phyloP scores from a whole-genome alignment of 2,329 filamentous ascomycete genomes.

The Xylariaceae sp. region DNA sequence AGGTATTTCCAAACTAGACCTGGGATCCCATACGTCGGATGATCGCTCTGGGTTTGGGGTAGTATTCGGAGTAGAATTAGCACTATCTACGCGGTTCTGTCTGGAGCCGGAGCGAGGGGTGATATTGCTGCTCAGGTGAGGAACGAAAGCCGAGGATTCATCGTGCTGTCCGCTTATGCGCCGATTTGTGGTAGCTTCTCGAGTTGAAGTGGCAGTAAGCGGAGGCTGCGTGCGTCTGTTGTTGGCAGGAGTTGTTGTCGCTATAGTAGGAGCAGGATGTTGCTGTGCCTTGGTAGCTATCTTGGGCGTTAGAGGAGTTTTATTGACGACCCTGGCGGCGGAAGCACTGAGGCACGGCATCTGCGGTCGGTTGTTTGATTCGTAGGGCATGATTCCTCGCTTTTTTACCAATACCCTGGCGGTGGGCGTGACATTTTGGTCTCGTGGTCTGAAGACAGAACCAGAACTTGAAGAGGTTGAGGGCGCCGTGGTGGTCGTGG shows the following conservation, averaged over 20 bases:
- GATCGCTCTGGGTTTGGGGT: constrained; percentile 55
- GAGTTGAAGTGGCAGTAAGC: constrained; percentile 34
- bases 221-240: constrained; percentile 35
- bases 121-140: constrained; percentile 67
- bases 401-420: constrained; percentile 36
- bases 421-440: constrained; percentile 44
- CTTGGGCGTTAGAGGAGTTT: constrained; percentile 58
- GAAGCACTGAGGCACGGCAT: constrained; percentile 70
- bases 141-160: constrained; percentile 56
- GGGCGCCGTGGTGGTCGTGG: constrained; percentile 12
- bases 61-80: constrained; percentile 65
- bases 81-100: constrained; percentile 71
- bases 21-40: constrained; percentile 47
- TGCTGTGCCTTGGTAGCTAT: constrained; percentile 48
- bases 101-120: constrained; percentile 79
- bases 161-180: constrained; percentile 41
- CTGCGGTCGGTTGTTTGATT: constrained; percentile 59
- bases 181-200: constrained; percentile 33
- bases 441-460: constrained; percentile 33
- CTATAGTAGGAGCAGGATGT: constrained; percentile 34
- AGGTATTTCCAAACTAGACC: constrained; percentile 39
- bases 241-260: constrained; percentile 48
- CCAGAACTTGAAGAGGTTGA: constrained; percentile 16
- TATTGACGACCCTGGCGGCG: constrained; percentile 55
- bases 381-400: constrained; percentile 41